phyloP scores from a whole-genome alignment of 2,329 filamentous ascomycete genomes.

The Penicillium sp. region DNA sequence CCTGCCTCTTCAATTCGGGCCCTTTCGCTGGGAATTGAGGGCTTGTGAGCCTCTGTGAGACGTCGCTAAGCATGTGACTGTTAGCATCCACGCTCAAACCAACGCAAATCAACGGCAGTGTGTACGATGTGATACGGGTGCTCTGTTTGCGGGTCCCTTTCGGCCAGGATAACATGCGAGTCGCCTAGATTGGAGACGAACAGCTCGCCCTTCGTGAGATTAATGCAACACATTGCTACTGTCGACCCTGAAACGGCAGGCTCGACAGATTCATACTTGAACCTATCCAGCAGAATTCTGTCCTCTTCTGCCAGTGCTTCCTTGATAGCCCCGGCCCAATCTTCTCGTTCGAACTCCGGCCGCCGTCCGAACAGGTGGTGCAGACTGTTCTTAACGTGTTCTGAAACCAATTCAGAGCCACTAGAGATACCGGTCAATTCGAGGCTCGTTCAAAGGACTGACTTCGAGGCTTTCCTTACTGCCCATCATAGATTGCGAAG shows the following conservation, averaged over 20 bases:
- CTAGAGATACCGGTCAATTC: constrained; percentile 11
- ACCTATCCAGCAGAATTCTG: constrained; percentile 21
- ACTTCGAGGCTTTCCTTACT: constrained; percentile 20
- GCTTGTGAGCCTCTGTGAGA: constrained; percentile 28
- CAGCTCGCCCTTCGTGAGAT: constrained; percentile 26
- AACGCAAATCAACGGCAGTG: not conserved
- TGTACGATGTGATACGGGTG: constrained; percentile 22
- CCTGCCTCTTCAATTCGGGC: constrained; percentile 28
- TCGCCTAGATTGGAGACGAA: constrained; percentile 31
- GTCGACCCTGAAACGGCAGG: constrained; percentile 28
- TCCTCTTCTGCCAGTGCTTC: constrained; percentile 27
- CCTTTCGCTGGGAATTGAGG: constrained; percentile 23
- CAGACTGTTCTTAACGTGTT: constrained; percentile 26
- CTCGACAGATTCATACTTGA: constrained; percentile 20
- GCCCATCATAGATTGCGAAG: constrained; percentile 31
- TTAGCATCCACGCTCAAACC: not conserved
- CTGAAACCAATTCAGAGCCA: constrained; percentile 27
- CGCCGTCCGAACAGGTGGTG: constrained; percentile 22
- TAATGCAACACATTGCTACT: constrained; percentile 28
- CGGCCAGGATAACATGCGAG: constrained; percentile 29
- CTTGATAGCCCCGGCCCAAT: constrained; percentile 27
- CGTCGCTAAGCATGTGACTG: constrained; percentile 21
- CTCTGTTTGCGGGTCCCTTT: constrained; percentile 24
- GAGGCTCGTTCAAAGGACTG: too few relatives aligned
- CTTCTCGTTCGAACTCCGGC: constrained; percentile 24